A percentile compares a stretch with the other conserved stretches of the same genome.
phyloP scores from a whole-genome alignment of 2,329 filamentous ascomycete genomes.

The Pyrenochaeta sp. region DNA sequence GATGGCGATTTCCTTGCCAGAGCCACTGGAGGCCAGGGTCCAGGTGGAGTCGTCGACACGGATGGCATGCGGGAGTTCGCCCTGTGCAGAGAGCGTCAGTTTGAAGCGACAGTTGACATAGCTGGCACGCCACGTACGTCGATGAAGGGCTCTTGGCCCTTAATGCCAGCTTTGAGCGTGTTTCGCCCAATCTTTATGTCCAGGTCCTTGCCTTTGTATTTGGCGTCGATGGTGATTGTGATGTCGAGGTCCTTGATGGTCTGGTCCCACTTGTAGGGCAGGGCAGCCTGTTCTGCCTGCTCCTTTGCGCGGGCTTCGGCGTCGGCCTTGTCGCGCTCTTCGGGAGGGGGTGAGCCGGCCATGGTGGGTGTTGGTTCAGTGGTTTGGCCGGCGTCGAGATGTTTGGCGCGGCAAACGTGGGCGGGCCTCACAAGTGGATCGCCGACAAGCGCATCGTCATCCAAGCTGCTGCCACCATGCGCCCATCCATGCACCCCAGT shows the following conservation, averaged over 20 bases:
- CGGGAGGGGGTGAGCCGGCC: conserved; percentile 57
- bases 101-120: not conserved
- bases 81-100: conserved; percentile 61
- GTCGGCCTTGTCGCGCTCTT: conserved; percentile 63
- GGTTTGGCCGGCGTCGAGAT: conserved; percentile 6
- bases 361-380: conserved; percentile 28
- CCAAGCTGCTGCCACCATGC: conserved; percentile 22
- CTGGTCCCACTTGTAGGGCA: conserved; percentile 98
- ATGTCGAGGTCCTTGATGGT: conserved; percentile 89
- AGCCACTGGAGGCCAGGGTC: conserved; percentile 77
- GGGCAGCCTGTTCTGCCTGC: conserved; percentile 82
- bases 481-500: conserved; percentile 22
- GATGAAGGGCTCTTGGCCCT: conserved; percentile 86
- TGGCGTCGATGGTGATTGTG: conserved; percentile 77
- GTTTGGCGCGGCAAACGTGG: conserved; percentile 17
- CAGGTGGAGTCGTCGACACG: conserved; percentile 88
- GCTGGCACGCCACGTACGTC: conserved; percentile 62
- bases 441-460: conserved; percentile 25
- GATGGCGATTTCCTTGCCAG: conserved; percentile 77
- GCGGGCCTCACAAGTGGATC: conserved; percentile 11
- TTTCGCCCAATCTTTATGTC: conserved; percentile 83
- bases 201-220: conserved; percentile 84
- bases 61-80: conserved; percentile 82
- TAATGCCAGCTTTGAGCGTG: conserved; percentile 79
- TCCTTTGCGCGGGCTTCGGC: conserved; percentile 73